Evolutionary conservation across 768 basidiomycete genomes (phyloP).

Genomic region (Tylopilus vinaceipallidus): DNA sequence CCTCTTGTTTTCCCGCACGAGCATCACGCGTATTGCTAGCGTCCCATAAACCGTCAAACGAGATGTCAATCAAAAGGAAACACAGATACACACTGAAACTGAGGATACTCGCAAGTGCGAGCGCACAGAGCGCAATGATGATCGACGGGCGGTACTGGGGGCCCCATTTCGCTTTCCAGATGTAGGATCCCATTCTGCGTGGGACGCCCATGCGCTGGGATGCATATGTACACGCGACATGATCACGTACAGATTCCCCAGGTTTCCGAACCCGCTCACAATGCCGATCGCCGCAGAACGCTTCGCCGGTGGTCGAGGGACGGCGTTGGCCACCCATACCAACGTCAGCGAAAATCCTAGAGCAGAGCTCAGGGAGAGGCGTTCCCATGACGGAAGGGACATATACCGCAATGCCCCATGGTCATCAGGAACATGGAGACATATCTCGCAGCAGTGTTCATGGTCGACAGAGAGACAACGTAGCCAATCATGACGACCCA

Average conservation of each 20-base stretch:
- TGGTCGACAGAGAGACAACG: conserved; percentile 55
- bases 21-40: conserved; percentile 44
- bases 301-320: conserved; percentile 56
- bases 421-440: conserved; percentile 65
- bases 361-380: too few species aligned
- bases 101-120: conserved; percentile 32
- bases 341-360: conserved; percentile 44
- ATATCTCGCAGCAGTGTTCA: conserved; percentile 51
- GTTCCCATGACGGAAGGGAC: too few species aligned
- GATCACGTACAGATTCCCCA: conserved; percentile 52
- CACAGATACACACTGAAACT: conserved; percentile 29
- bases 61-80: not conserved
- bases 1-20: conserved; percentile 50
- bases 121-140: conserved; percentile 43
- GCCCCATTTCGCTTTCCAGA: conserved; percentile 59
- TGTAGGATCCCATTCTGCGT: conserved; percentile 55
- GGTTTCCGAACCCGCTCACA: conserved; percentile 58
- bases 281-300: conserved; percentile 57
- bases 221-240: not conserved
- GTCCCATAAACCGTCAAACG: too few species aligned
- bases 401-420: conserved; percentile 42
- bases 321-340: conserved; percentile 61
- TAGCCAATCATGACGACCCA: conserved; percentile 62
- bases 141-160: conserved; percentile 63
- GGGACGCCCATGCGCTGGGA: not conserved